These are phyloP conservation scores for Pseudogymnoascus sp. DNA, from an alignment of 2,329 filamentous ascomycete genomes.

Conservation along the genomic window DNA sequence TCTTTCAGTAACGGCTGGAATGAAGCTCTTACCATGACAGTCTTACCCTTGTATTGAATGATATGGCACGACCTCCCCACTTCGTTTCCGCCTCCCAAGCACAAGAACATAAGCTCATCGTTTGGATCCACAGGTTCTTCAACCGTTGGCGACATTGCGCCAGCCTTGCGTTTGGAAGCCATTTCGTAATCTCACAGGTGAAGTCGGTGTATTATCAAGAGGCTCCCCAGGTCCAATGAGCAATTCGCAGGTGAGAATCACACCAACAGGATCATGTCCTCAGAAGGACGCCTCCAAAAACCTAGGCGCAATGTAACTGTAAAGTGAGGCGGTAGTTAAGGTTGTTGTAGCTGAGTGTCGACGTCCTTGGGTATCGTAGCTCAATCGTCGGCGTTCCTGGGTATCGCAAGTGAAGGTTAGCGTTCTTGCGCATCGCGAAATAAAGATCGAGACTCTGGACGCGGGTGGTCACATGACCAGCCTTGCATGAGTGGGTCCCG, in stretches of 20 bases:
- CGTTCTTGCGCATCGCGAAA: background rate
- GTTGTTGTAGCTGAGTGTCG: background rate
- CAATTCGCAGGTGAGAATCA: slow-evolving; percentile 1
- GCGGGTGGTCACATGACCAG: background rate
- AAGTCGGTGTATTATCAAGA: background rate
- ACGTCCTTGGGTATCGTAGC: background rate
- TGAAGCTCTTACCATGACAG: slow-evolving; percentile 72
- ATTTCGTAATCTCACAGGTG: slow-evolving; percentile 42
- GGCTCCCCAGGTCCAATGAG: background rate
- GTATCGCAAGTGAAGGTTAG: too few species aligned
- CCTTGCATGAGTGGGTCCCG: slow-evolving; percentile 3
- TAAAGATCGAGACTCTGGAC: background rate
- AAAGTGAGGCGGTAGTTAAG: background rate
- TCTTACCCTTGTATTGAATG: slow-evolving; percentile 98
- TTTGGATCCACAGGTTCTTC: slow-evolving; percentile 88
- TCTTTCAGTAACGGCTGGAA: background rate
- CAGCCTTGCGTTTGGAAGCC: slow-evolving; percentile 89
- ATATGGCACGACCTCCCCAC: slow-evolving; percentile 97
- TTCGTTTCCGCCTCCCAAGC: slow-evolving; percentile 91
- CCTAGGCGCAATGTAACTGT: background rate
- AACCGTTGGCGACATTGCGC: slow-evolving; percentile 58
- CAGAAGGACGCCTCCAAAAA: background rate
- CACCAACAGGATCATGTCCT: background rate
- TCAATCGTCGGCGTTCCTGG: too few species aligned
- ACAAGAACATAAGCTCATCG: slow-evolving; percentile 91